Base-by-base conservation (phyloP, 2,329 filamentous ascomycete genomes). In the Cladosporium halotolerans region DNA sequence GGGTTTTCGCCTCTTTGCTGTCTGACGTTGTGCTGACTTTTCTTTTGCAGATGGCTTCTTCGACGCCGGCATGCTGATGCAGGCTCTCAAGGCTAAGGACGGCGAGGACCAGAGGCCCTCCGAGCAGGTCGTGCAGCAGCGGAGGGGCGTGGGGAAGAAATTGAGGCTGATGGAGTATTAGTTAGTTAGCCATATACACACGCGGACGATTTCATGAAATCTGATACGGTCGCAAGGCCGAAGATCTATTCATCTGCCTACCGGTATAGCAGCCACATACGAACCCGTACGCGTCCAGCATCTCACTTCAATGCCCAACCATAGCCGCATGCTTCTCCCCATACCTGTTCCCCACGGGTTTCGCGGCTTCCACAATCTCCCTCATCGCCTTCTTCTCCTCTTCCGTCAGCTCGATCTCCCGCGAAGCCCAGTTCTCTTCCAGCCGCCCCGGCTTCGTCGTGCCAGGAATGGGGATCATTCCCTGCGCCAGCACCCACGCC, bases 41-140 rank as follows among this genome's bases (percentile, higher is more conserved):
- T 23, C 18, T 57, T 52, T 52, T 32, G n/a, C 66, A 96, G 91
- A 96, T 76, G 92, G 92, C 32, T 96, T 97, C 77, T 97, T 97
- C 72, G 92, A 97, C 68, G 90, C 92, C 0, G 92, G 92, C 11
- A 95, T 96, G 89, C 80, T 96, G 4, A 77, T 93, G 19, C 88
- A 95, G 68, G 89, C 90, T 1, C 81, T 96, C 54, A 91, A 91
- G 67, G 85, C 85, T 2, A 80, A 85, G 47, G 79, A 79, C 13
- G 77, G 82, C 53, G 76, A 73, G 3, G 69, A 74, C 5, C 78
- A 81, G 50, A 64, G 61, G 33, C 67, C 72, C 2, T 74, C 71
- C 41, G 79, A 82, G 57, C 76, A 81, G 53, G 83, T 83, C 9
- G 79, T 78, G 4, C 79, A 80, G 36, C 23, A 28, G 41, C 75